Conservation (phyloP, 2,329 filamentous ascomycete species). For the Moelleriella libera region DNA sequence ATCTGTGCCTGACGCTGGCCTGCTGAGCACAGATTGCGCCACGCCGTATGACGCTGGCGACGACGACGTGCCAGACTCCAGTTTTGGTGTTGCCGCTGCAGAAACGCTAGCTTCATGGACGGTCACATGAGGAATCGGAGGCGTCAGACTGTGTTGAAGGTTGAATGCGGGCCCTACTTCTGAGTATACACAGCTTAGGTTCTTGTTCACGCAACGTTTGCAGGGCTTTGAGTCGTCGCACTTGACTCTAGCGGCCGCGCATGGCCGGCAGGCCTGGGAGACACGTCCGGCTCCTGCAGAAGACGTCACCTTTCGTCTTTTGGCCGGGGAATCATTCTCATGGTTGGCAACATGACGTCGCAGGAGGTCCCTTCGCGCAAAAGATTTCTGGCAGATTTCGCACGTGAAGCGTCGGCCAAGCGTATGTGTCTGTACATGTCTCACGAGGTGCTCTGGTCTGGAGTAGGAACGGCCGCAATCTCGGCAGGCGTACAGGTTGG, state of each 20-base stretch:
- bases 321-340: slow-evolving; percentile 32
- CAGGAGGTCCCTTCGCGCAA: slow-evolving; percentile 37
- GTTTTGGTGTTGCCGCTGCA: neutral
- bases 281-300: slow-evolving; percentile 32
- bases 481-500: slow-evolving; percentile 32
- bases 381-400: slow-evolving; percentile 37
- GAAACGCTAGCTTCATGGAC: slow-evolving; percentile 5
- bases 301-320: slow-evolving; percentile 28
- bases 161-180: slow-evolving; percentile 24
- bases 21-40: slow-evolving; percentile 2
- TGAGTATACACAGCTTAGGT: slow-evolving; percentile 26
- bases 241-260: slow-evolving; percentile 37
- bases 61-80: slow-evolving; percentile 6
- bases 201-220: slow-evolving; percentile 31
- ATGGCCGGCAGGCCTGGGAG: slow-evolving; percentile 36
- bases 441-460: slow-evolving; percentile 37
- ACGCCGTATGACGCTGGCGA: slow-evolving; percentile 10
- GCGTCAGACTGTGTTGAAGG: slow-evolving; percentile 28
- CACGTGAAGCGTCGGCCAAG: slow-evolving; percentile 34
- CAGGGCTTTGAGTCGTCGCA: slow-evolving; percentile 42
- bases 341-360: slow-evolving; percentile 39
- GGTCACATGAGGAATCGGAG: slow-evolving; percentile 17
- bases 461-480: slow-evolving; percentile 37
- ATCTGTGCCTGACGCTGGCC: slow-evolving; percentile 7
- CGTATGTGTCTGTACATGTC: slow-evolving; percentile 36